phyloP scores from a whole-genome alignment of 2,329 filamentous ascomycete species.

The Alternaria solani region DNA sequence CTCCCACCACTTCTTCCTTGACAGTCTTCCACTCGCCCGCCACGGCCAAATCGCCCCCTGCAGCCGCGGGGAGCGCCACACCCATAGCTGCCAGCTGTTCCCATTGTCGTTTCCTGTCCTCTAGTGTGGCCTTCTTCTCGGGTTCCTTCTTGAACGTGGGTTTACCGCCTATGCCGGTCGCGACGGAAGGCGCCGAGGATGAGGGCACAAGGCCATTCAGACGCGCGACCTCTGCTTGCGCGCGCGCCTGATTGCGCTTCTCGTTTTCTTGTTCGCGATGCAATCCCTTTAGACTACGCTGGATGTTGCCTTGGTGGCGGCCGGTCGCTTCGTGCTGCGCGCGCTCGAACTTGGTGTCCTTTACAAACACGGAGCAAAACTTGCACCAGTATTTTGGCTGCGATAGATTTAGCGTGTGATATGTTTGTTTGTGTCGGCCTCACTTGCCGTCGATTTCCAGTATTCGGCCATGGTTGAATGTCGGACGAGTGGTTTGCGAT shows the following conservation, averaged over 20 bases:
- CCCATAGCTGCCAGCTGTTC: constrained; percentile 89
- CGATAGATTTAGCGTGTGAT: constrained; percentile 12
- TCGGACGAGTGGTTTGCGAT: background rate
- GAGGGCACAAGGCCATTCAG: constrained; percentile 77
- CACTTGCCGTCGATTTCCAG: constrained; percentile 87
- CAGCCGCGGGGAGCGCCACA: constrained; percentile 80
- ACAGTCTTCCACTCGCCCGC: constrained; percentile 86
- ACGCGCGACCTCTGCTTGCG: constrained; percentile 83
- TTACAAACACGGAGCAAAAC: constrained; percentile 88
- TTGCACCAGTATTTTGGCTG: constrained; percentile 97
- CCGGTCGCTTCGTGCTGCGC: constrained; percentile 87
- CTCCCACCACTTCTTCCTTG: constrained; percentile 55
- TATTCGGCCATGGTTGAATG: constrained; percentile 81
- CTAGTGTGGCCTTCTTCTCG: constrained; percentile 60
- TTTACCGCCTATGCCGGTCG: constrained; percentile 35
- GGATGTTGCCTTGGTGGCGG: constrained; percentile 84
- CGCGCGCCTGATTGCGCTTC: constrained; percentile 80
- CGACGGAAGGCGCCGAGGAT: constrained; percentile 41
- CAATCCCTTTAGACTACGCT: constrained; percentile 87
- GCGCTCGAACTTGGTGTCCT: constrained; percentile 90
- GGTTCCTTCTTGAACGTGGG: constrained; percentile 45
- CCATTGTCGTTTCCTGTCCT: constrained; percentile 82
- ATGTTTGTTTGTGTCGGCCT: background rate
- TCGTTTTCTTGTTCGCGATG: constrained; percentile 85
- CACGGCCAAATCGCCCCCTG: constrained; percentile 82